Evolutionary conservation across 2,329 filamentous ascomycete genomes (phyloP), one percentile per base, ranked within the genome.

Genomic region (Grosmannia huntii): DNA sequence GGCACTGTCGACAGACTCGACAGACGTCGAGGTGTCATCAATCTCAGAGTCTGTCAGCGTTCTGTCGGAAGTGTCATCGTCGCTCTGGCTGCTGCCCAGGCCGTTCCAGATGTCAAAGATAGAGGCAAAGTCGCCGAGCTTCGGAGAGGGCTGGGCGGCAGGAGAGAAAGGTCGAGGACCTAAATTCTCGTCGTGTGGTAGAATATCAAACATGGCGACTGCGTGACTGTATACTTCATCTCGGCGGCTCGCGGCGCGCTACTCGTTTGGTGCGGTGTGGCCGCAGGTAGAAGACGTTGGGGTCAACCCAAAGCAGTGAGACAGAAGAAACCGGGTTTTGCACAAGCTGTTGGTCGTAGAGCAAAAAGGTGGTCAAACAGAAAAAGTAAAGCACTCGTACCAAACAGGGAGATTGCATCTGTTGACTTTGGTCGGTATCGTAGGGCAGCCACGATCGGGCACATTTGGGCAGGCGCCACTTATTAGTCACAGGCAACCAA

Each of bases 61-160:
- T 5, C 21, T 6, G 36, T 54, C 53, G 36, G 31, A 38, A 19
- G 14, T 19, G 53, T 41, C 53, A 31, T 51, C 27, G 49, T 27
- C 16, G 53, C 33, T 33, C n/a, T 41, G 31, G 23, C 14, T 19
- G 38, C 23, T 14, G 21, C n/a, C 14, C 5, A 36, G 38, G 23
- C 31, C 38, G 6, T 46, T 28, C 31, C 33, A 59, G n/a, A 44
- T 23, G 23, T 51, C 44, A 19, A 60, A 58, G n/a, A 60, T 46
- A 11, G 48, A 56, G 16, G 48, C 16, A 5, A 64, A 64, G 31
- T 64, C 53, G 50, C 62, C 62, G 9, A 64, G 59, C 21, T 44
- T 57, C 25, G 59, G 59, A 48, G 59, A 28, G 5, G 60, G 55
- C 21, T 55, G 58, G 1, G 36, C 44, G 11, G 21, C 25, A n/a